Conservation (phyloP, 1,284 basidiomycete species). For the Neolentinus lepideus region DNA sequence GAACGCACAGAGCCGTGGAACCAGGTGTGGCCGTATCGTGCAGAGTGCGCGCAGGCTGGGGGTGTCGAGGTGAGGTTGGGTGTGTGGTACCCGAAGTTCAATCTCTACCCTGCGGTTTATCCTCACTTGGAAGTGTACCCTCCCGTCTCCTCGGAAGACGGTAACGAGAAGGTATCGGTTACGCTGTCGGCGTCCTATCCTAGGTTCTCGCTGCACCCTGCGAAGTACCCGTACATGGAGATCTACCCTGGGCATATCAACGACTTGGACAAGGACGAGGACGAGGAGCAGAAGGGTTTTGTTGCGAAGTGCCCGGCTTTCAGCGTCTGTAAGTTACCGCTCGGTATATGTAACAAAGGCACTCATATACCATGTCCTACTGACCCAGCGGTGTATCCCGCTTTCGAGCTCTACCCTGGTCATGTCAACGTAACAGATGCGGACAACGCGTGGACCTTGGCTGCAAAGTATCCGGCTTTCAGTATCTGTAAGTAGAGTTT, state of each 20-base stretch:
- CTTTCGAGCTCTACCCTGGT: not conserved
- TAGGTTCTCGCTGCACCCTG: not conserved
- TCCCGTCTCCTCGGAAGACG: not conserved
- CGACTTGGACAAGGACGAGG: not conserved
- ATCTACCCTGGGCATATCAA: slow-evolving; percentile 19
- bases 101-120: slow-evolving; percentile 33
- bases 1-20: not conserved
- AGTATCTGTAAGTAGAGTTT: slow-evolving; percentile 15
- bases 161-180: not conserved
- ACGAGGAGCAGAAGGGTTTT: too few species aligned
- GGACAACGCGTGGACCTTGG: too few species aligned
- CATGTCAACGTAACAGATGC: too few species aligned
- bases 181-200: not conserved
- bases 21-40: not conserved
- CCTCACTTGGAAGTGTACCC: slow-evolving; percentile 28
- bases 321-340: slow-evolving; percentile 14
- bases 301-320: slow-evolving; percentile 19
- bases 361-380: not conserved
- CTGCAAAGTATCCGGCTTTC: slow-evolving; percentile 16
- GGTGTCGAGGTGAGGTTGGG: not conserved
- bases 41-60: not conserved
- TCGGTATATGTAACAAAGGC: too few species aligned
- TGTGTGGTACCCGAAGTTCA: slow-evolving; percentile 18
- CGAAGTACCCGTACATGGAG: slow-evolving; percentile 22
- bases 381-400: slow-evolving; percentile 7